Percentiles rank a stretch among this genome's conserved stretches.
Evolutionary conservation across 2,329 filamentous ascomycete species (phyloP).

Genomic region (Magnaporthiopsis incrustans): DNA sequence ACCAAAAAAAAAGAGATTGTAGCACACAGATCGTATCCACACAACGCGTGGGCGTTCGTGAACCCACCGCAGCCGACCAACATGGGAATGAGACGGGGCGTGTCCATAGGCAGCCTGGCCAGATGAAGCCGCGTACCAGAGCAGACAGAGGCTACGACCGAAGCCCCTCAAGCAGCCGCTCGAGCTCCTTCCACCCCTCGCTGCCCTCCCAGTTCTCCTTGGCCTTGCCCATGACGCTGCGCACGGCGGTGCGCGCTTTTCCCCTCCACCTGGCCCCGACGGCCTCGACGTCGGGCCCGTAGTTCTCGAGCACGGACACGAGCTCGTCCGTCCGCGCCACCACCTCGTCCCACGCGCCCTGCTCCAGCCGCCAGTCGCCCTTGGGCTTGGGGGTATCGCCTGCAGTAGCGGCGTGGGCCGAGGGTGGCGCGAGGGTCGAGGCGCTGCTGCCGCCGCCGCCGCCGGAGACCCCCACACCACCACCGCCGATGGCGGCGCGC

Average conservation of each 20-base stretch:
- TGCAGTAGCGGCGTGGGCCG: conserved; percentile 11
- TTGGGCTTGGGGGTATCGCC: conserved; percentile 24
- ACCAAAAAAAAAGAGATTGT: neutral
- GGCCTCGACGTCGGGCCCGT: conserved; percentile 55
- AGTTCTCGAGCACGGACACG: conserved; percentile 75
- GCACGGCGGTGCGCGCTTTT: conserved; percentile 77
- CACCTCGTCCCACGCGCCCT: conserved; percentile 60
- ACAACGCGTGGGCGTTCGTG: neutral
- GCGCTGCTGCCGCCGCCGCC: conserved; percentile 11
- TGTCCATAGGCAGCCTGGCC: neutral
- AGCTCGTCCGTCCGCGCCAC: conserved; percentile 74
- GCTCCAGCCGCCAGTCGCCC: conserved; percentile 49
- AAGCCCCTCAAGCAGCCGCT: conserved; percentile 47
- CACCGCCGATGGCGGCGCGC: conserved; percentile 58
- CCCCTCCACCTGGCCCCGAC: conserved; percentile 79
- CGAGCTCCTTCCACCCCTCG: conserved; percentile 56
- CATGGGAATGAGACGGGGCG: neutral
- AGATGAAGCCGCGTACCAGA: too few relatives aligned
- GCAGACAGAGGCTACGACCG: neutral
- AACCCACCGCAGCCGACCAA: neutral
- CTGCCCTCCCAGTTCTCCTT: conserved; percentile 78
- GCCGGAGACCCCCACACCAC: conserved; percentile 27
- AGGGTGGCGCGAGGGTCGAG: conserved; percentile 30
- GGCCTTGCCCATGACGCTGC: conserved; percentile 74
- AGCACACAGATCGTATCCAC: neutral